A percentile compares a stretch with the other conserved stretches of the same genome.
Conservation (phyloP, 371 early-diverging fungal species). For the Rhizopus sp. region DNA sequence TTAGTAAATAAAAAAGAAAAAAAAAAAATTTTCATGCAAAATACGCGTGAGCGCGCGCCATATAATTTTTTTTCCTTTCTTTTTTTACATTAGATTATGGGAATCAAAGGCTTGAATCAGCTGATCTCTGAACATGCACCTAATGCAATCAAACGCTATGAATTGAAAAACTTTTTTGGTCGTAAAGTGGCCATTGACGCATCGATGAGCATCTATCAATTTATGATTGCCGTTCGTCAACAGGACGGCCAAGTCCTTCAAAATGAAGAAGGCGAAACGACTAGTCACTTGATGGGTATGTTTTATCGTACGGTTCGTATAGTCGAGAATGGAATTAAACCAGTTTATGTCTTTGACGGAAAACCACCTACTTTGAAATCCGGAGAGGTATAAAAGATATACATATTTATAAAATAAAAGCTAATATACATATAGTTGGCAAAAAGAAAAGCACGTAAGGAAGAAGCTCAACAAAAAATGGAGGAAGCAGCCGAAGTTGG, state of each 20-base stretch:
- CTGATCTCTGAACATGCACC: conserved; percentile 95
- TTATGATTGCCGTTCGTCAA: conserved; percentile 97
- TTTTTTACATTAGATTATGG: conserved; percentile 58
- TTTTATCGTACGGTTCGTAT: conserved; percentile 99
- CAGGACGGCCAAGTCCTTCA: conserved; percentile 90
- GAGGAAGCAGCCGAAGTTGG: conserved; percentile 89
- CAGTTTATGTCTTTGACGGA: conserved; percentile 99
- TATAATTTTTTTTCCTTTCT: conserved; percentile 1
- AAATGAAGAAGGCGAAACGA: conserved; percentile 92
- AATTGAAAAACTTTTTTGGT: conserved; percentile 92
- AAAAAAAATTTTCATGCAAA: neutral
- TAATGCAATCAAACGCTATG: conserved; percentile 77
- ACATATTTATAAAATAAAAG: neutral
- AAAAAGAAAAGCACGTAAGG: conserved; percentile 84
- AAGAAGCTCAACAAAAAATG: conserved; percentile 79
- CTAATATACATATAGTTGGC: conserved; percentile 61
- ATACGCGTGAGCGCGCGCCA: neutral
- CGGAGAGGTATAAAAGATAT: conserved; percentile 70
- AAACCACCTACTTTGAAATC: conserved; percentile 96
- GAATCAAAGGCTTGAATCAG: conserved; percentile 93
- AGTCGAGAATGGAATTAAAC: conserved; percentile 98
- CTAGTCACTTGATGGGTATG: conserved; percentile 98
- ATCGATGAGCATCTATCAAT: conserved; percentile 99
- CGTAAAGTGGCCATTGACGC: conserved; percentile 99
- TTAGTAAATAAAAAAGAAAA: neutral